These are phyloP conservation scores for Pelargonium nanum DNA, from an alignment of 345 rosid species.

Conservation along the genomic window DNA sequence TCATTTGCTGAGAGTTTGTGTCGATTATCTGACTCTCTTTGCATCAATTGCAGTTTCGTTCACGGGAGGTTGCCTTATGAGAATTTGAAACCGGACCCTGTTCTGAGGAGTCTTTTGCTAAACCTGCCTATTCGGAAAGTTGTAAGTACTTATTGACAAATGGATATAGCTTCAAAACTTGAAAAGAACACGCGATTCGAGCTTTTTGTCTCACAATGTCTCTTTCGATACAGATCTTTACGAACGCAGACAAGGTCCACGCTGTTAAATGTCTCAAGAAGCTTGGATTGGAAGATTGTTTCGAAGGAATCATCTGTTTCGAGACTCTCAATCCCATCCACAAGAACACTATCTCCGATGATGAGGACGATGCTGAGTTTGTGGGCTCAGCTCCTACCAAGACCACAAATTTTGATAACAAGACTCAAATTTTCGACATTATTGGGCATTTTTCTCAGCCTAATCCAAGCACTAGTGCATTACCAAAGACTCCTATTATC, in stretches of 20 bases:
- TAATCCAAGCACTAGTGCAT: conserved; percentile 9
- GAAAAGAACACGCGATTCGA: background rate
- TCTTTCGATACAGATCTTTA: conserved; percentile 29
- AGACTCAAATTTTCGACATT: conserved; percentile 21
- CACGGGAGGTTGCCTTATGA: conserved; percentile 79
- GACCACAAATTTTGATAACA: background rate
- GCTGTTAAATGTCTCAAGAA: conserved; percentile 35
- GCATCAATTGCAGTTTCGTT: conserved; percentile 32
- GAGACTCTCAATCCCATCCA: conserved; percentile 40
- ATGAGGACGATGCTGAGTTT: conserved; percentile 17
- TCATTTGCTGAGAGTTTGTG: background rate
- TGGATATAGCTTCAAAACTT: too few species aligned
- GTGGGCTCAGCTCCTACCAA: conserved; percentile 8
- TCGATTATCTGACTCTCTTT: background rate
- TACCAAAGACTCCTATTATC: conserved; percentile 50
- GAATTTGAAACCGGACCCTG: conserved; percentile 71
- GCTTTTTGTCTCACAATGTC: background rate
- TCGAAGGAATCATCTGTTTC: conserved; percentile 48
- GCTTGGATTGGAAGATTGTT: conserved; percentile 57
- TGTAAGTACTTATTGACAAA: conserved; percentile 25
- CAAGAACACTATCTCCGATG: conserved; percentile 19
- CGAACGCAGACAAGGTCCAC: conserved; percentile 49
- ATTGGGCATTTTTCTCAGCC: conserved; percentile 16
- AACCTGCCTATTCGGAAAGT: conserved; percentile 62
- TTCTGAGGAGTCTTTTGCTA: conserved; percentile 52